These are phyloP conservation scores for Grammothele lineata DNA, from an alignment of 768 basidiomycete species.

Conservation along the genomic window DNA sequence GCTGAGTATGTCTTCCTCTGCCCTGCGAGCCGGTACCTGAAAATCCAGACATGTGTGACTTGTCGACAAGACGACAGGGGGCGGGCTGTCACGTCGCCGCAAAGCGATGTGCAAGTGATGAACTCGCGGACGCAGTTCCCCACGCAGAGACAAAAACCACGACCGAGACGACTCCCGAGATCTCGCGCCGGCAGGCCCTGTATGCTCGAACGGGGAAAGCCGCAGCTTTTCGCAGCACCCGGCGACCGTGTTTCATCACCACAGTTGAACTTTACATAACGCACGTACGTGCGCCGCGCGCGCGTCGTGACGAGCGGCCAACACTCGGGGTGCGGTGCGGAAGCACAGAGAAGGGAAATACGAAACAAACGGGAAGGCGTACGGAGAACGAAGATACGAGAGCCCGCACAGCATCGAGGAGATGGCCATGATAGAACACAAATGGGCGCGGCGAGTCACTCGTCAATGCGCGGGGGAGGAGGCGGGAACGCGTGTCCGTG, in stretches of 20 bases:
- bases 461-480: too few species aligned
- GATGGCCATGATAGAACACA: neutral
- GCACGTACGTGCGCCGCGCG: neutral
- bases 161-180: too few species aligned
- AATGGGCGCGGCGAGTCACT: too few species aligned
- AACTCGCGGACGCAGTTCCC: constrained; percentile 6
- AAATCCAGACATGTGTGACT: constrained; percentile 13
- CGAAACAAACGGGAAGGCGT: too few species aligned
- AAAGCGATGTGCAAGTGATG: constrained; percentile 9
- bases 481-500: neutral
- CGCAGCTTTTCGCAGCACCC: constrained; percentile 9
- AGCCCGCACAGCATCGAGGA: too few species aligned
- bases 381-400: neutral
- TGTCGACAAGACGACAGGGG: constrained; percentile 14
- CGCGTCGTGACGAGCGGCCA: too few species aligned
- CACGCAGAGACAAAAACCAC: too few species aligned
- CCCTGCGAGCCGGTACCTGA: constrained; percentile 11
- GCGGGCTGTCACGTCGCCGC: constrained; percentile 1
- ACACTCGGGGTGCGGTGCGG: too few species aligned
- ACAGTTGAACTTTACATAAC: constrained; percentile 7
- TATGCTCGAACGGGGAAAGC: constrained; percentile 2
- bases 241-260: constrained; percentile 5
- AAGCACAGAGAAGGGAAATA: too few species aligned
- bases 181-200: neutral
- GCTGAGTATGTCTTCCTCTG: neutral